Percentiles rank a stretch among this genome's conserved stretches.
Conservation (phyloP, 768 basidiomycete species). For the Boletus reticuloceps region DNA sequence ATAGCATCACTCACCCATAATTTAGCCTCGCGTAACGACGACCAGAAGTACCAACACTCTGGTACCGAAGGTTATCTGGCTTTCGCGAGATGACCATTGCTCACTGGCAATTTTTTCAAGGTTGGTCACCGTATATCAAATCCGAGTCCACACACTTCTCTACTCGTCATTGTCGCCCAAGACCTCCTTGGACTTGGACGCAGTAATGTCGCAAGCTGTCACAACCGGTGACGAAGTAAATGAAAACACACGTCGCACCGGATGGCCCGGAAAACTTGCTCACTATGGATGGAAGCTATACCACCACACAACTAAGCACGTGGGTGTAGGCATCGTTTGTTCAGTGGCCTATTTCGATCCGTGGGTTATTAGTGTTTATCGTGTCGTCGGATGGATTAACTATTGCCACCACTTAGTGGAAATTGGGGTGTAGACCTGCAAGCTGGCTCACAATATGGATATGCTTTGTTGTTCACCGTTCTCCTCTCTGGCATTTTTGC, state of each 20-base stretch:
- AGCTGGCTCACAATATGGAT: slow-evolving; percentile 84
- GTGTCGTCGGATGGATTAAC: background rate
- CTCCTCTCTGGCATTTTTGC: slow-evolving; percentile 81
- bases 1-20: too few species aligned
- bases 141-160: background rate
- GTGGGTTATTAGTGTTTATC: slow-evolving; percentile 40
- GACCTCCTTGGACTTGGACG: background rate
- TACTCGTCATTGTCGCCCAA: background rate
- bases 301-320: slow-evolving; percentile 61
- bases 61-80: too few species aligned
- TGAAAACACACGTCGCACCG: background rate
- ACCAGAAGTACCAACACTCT: too few species aligned
- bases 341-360: slow-evolving; percentile 89
- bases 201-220: slow-evolving; percentile 12
- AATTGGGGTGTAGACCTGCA: slow-evolving; percentile 92
- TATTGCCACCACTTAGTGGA: slow-evolving; percentile 42
- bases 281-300: slow-evolving; percentile 31
- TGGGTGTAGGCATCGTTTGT: slow-evolving; percentile 83
- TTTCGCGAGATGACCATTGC: too few species aligned
- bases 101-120: too few species aligned
- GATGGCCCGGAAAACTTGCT: slow-evolving; percentile 22
- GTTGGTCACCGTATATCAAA: background rate
- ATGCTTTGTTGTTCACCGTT: slow-evolving; percentile 82
- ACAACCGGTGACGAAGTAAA: slow-evolving; percentile 2
- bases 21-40: too few species aligned